A percentile compares a stretch with the other conserved stretches of the same genome.
phyloP scores from a whole-genome alignment of 1,284 basidiomycete species.

The Fistulina hepatica region DNA sequence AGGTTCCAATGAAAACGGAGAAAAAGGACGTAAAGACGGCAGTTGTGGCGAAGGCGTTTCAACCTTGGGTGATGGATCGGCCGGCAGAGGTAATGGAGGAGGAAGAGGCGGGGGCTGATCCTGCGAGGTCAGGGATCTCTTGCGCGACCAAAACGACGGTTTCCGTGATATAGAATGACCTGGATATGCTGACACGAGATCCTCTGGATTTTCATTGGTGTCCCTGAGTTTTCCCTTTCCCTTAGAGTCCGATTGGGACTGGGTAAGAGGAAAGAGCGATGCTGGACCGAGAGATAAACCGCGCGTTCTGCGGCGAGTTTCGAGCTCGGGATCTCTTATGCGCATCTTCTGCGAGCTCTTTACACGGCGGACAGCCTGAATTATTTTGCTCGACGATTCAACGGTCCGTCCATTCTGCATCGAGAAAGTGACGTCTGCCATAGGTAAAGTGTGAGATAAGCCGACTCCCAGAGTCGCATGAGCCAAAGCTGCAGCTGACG shows the following conservation, averaged over 20 bases:
- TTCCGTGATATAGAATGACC: conserved; percentile 36
- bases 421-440: conserved; percentile 32
- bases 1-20: conserved; percentile 38
- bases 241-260: conserved; percentile 19
- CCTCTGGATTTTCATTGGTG: conserved; percentile 13
- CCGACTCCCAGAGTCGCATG: conserved; percentile 50
- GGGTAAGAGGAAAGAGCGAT: neutral
- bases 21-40: conserved; percentile 38
- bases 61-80: conserved; percentile 13
- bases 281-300: conserved; percentile 28
- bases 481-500: conserved; percentile 38
- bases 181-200: too few species aligned
- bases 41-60: conserved; percentile 27
- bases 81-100: conserved; percentile 12
- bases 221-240: conserved; percentile 33
- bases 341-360: conserved; percentile 39
- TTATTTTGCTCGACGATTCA: conserved; percentile 30
- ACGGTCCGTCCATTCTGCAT: conserved; percentile 29
- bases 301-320: conserved; percentile 19
- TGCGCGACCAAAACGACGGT: conserved; percentile 37
- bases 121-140: conserved; percentile 18
- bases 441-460: conserved; percentile 41
- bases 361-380: conserved; percentile 23
- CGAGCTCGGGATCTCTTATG: conserved; percentile 11
- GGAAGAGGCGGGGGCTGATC: conserved; percentile 5